Evolutionary conservation across 768 basidiomycete genomes (phyloP), one percentile per base, ranked within the genome.

Genomic region (Tylopilus intermedius): DNA sequence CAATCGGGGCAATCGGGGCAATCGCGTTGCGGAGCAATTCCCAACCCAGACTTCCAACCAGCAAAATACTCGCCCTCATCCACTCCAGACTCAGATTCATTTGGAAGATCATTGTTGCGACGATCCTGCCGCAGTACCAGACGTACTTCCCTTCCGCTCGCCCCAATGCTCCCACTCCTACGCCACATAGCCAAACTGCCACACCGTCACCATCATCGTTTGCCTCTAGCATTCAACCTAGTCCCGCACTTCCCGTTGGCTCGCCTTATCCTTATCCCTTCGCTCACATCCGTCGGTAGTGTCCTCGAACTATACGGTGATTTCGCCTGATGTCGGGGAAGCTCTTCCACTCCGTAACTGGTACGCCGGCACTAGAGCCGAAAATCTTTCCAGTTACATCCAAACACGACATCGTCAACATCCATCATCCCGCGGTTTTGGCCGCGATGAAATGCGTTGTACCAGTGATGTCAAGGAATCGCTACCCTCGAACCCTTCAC

Each of bases 261-360:
- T 90, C 89, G 4, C 89, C 89, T 1, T 90, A 88, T 53, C 89
- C 88, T 0, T 88, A 82, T 65, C 86, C 87, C 0, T 91, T 83
- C 69, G 76, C 78, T 14, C 88, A 89, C 52, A 82, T 90, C 41
- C 80, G 80, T 24, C 24, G 24, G 18, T 18, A 18, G 18, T 18
- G 18, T 18, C 18, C 18, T 18, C 18, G 18, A 18, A 18, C 18
- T 18, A 18, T 18, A 18, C 18, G 18, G 18, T 18, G 18, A 18
- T 18, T 18, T 18, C 18, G 18, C 18, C 18, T 18, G 18, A 18
- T 18, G 18, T 18, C 18, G 18, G 18, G 18, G 18, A 18, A 18
- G 18, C 18, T 18, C 18, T 18, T 18, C 18, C 18, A 18, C 18
- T 18, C 18, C 18, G 18, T 18, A 18, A 18, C 18, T 18, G 18